These are phyloP conservation scores for Coriolopsis trogii DNA, from an alignment of 1,284 basidiomycete genomes.

Conservation along the genomic window DNA sequence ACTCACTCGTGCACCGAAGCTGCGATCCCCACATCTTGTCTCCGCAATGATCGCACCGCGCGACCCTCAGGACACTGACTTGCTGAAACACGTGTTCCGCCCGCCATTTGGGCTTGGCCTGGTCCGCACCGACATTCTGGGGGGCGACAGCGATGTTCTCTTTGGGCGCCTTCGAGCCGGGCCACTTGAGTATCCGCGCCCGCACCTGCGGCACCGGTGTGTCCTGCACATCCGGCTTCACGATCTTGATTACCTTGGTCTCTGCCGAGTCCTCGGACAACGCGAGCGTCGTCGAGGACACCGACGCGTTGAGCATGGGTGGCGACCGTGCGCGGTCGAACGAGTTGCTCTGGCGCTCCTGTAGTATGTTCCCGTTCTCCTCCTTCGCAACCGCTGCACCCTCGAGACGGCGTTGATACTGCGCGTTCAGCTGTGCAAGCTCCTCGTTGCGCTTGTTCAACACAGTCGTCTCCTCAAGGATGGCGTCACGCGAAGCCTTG, in stretches of 20 bases:
- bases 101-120: conserved; percentile 45
- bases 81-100: conserved; percentile 84
- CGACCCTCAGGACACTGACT: conserved; percentile 85
- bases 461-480: conserved; percentile 89
- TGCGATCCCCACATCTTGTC: conserved; percentile 99
- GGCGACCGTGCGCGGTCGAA: conserved; percentile 35
- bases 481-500: conserved; percentile 83
- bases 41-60: conserved; percentile 92
- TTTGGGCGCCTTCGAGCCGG: conserved; percentile 41
- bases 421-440: conserved; percentile 82
- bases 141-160: conserved; percentile 25
- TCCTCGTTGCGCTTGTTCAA: conserved; percentile 93
- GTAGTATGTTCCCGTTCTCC: conserved; percentile 24
- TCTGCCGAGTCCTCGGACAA: conserved; percentile 37
- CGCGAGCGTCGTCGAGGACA: conserved; percentile 35
- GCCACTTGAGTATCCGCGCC: conserved; percentile 68
- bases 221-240: conserved; percentile 34
- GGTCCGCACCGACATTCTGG: conserved; percentile 20
- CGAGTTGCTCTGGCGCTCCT: conserved; percentile 36
- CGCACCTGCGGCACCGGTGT: conserved; percentile 40
- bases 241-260: conserved; percentile 33
- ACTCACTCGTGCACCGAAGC: conserved; percentile 83
- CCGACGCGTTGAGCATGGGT: conserved; percentile 26
- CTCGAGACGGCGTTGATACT: conserved; percentile 80
- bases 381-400: conserved; percentile 31